These are phyloP conservation scores for Ophiostoma sp. DNA, from an alignment of 2,329 filamentous ascomycete species.

Conservation along the genomic window DNA sequence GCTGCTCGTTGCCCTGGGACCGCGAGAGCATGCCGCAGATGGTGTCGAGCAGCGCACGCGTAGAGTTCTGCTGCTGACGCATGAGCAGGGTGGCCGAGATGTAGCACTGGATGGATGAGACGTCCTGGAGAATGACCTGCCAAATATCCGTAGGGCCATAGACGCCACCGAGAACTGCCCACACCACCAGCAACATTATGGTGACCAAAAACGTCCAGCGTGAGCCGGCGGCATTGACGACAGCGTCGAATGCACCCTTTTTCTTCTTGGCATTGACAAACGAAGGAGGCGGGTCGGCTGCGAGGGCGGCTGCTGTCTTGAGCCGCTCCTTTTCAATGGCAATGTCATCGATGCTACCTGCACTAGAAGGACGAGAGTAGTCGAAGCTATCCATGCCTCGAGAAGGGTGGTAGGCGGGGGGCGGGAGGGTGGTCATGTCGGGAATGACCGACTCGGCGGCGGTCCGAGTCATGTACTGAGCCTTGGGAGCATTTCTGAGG, in stretches of 20 bases:
- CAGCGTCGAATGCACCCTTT: neutral
- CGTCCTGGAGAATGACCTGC: conserved; percentile 36
- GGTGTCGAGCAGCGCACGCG: conserved; percentile 30
- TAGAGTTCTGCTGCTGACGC: conserved; percentile 36
- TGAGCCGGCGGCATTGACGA: neutral
- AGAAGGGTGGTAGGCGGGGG: neutral
- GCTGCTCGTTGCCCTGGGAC: conserved; percentile 17
- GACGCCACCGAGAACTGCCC: conserved; percentile 30
- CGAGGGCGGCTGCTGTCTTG: neutral
- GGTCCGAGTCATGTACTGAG: conserved; percentile 25
- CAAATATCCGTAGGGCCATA: conserved; percentile 34
- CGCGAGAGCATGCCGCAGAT: conserved; percentile 35
- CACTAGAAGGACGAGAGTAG: neutral
- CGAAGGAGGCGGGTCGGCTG: neutral
- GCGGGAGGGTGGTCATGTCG: conserved; percentile 21
- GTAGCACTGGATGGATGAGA: conserved; percentile 36
- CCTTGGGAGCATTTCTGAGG: conserved; percentile 25
- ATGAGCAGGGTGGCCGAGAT: conserved; percentile 37
- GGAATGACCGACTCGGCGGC: conserved; percentile 25
- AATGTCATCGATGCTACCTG: neutral
- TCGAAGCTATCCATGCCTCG: neutral
- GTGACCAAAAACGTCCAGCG: neutral
- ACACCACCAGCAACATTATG: neutral
- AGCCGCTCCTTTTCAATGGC: conserved; percentile 1
- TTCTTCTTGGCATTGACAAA: neutral